A percentile compares a stretch with the other conserved stretches of the same genome.
Conservation (phyloP, 2,329 filamentous ascomycete species). For the Colletotrichum tropicicola region DNA sequence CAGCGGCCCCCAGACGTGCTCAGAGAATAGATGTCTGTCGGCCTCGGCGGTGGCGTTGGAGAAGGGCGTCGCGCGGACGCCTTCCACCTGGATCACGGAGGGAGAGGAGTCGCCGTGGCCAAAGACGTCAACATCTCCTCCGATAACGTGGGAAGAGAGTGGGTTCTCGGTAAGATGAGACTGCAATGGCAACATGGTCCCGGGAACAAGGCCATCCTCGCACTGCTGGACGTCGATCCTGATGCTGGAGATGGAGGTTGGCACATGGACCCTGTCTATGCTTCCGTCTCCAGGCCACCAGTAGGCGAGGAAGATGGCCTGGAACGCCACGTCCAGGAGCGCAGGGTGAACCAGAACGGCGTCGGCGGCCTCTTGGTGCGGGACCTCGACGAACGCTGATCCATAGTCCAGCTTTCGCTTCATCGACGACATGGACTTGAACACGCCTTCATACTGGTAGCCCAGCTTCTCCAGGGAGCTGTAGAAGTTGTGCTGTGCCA, state of each 20-base stretch:
- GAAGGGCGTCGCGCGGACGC: too few species aligned
- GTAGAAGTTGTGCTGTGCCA: neutral
- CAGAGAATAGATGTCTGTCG: too few species aligned
- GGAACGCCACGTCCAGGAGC: conserved; percentile 43
- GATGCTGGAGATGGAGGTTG: conserved; percentile 34
- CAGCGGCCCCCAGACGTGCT: too few species aligned
- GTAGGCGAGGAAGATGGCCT: conserved; percentile 41
- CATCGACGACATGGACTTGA: neutral
- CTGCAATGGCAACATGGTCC: too few species aligned
- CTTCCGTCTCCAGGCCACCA: conserved; percentile 41
- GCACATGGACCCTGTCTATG: conserved; percentile 41
- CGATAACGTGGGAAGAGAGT: too few species aligned
- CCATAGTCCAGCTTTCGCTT: neutral
- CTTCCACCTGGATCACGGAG: too few species aligned
- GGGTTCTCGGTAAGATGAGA: too few species aligned
- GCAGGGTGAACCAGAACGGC: conserved; percentile 39
- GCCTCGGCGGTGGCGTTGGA: too few species aligned
- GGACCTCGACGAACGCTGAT: neutral
- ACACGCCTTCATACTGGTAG: neutral
- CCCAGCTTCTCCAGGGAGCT: neutral
- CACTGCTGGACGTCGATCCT: neutral
- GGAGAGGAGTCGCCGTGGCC: too few species aligned
- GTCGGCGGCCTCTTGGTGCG: neutral
- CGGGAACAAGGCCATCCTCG: neutral
- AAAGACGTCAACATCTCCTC: too few species aligned